phyloP scores from a whole-genome alignment of 805 yeast genomes.

The Nakazawaea anatomiae region DNA sequence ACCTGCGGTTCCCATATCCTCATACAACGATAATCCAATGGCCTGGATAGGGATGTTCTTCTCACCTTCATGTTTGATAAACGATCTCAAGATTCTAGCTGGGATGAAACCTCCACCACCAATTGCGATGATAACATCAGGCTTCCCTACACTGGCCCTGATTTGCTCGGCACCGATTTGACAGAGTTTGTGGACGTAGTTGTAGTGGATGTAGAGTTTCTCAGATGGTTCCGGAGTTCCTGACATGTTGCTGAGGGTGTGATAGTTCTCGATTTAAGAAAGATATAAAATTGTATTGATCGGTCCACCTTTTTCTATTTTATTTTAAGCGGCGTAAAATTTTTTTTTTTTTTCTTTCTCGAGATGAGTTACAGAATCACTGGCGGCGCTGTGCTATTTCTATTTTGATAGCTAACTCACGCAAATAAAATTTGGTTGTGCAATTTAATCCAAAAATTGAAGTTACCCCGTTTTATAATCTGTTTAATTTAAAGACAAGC shows the following conservation, averaged over 20 bases:
- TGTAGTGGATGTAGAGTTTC: constrained; percentile 65
- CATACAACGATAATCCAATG: constrained; percentile 60
- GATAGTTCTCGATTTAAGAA: background rate
- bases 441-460: no score
- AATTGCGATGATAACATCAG: constrained; percentile 59
- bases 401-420: no score
- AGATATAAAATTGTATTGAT: background rate
- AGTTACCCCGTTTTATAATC: no score
- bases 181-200: constrained; percentile 78
- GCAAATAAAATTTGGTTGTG: no score
- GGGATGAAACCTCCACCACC: constrained; percentile 76
- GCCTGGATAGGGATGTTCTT: constrained; percentile 69
- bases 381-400: no score
- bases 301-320: no score
- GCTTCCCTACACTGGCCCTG: constrained; percentile 27
- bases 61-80: constrained; percentile 50
- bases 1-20: constrained; percentile 41
- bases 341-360: background rate
- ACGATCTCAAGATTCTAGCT: constrained; percentile 60
- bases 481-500: no score
- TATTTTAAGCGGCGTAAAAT: background rate
- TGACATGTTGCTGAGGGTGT: constrained; percentile 17
- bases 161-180: constrained; percentile 37
- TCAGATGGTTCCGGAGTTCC: constrained; percentile 22
- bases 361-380: background rate